phyloP scores from a whole-genome alignment of 208 protist genomes.

The Endotrypanum monterogeii region DNA sequence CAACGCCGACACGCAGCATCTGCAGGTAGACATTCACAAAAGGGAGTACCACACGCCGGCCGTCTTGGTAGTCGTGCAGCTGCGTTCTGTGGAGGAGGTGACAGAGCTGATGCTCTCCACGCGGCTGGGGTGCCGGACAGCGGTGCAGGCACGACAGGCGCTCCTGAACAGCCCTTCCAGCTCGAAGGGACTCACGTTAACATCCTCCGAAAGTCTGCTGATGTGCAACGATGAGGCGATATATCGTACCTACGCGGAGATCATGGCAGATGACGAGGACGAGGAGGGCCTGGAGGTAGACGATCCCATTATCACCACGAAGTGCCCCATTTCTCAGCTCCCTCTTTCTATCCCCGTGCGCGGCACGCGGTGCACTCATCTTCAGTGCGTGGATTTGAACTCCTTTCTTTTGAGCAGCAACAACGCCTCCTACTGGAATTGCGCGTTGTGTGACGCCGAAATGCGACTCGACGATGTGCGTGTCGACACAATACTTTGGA shows the following conservation, averaged over 20 bases:
- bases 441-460: slow-evolving; percentile 72
- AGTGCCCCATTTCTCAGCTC: slow-evolving; percentile 80
- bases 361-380: slow-evolving; percentile 58
- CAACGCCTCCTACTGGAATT: slow-evolving; percentile 87
- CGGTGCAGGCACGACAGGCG: slow-evolving; percentile 10
- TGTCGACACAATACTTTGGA: slow-evolving; percentile 78
- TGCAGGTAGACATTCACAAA: slow-evolving; percentile 68
- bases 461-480: slow-evolving; percentile 51
- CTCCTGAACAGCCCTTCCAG: slow-evolving; percentile 13
- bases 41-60: slow-evolving; percentile 63
- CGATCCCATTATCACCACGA: slow-evolving; percentile 71
- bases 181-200: neutral
- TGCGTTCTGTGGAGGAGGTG: slow-evolving; percentile 55
- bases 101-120: slow-evolving; percentile 42
- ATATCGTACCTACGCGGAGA: slow-evolving; percentile 13
- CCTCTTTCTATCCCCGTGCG: slow-evolving; percentile 74
- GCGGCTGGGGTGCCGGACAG: slow-evolving; percentile 11
- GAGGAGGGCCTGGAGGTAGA: slow-evolving; percentile 66
- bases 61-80: slow-evolving; percentile 56
- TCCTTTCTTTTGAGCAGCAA: slow-evolving; percentile 66
- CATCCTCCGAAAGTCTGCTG: neutral
- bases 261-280: slow-evolving; percentile 41
- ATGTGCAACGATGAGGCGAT: slow-evolving; percentile 11
- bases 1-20: slow-evolving; percentile 40
- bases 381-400: slow-evolving; percentile 81